Evolutionary conservation across 75 land plant genomes (phyloP).

Genomic region (Cupressus sempervirens): DNA sequence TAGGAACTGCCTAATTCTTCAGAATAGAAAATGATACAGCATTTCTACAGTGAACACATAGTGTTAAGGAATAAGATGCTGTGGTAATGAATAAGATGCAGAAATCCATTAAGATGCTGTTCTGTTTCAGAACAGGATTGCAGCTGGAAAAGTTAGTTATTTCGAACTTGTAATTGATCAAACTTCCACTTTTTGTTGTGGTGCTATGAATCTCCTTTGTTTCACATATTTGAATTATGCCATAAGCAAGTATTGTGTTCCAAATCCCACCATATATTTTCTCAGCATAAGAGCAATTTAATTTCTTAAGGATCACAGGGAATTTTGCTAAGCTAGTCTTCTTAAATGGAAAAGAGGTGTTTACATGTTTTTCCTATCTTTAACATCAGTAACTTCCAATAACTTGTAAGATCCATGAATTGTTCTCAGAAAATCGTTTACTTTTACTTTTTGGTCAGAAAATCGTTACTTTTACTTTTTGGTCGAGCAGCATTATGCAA

Average conservation of each 20-base stretch:
- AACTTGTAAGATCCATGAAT: neutral
- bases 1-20: conserved; percentile 22
- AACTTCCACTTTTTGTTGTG: neutral
- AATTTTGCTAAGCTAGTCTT: neutral
- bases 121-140: neutral
- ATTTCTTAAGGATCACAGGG: neutral
- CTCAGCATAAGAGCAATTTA: neutral
- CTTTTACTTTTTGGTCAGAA: neutral
- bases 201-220: neutral
- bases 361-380: neutral
- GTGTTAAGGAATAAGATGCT: neutral
- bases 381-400: neutral
- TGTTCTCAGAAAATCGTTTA: neutral
- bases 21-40: neutral
- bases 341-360: neutral
- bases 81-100: neutral
- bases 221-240: neutral
- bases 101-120: neutral
- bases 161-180: neutral
- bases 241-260: neutral
- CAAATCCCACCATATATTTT: neutral
- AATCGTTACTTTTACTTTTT: neutral
- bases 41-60: neutral
- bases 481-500: neutral
- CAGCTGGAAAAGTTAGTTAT: neutral